These are phyloP conservation scores for Candida palmyrensis DNA, from an alignment of 805 yeast species.

Conservation along the genomic window DNA sequence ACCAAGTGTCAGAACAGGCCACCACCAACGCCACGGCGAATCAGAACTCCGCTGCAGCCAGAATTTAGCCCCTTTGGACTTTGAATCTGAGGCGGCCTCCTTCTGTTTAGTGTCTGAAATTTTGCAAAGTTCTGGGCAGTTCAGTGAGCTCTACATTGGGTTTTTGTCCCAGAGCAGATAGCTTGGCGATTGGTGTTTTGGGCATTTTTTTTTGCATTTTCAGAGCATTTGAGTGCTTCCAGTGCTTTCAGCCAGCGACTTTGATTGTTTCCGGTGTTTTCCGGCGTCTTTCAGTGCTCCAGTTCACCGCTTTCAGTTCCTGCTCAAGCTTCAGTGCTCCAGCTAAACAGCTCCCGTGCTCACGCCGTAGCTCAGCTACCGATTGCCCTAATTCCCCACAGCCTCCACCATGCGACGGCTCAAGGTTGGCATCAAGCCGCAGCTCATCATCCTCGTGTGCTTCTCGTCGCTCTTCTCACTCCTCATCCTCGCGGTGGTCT, in stretches of 20 bases:
- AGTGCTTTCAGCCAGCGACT: neutral
- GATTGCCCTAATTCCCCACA: neutral
- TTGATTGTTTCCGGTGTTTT: neutral
- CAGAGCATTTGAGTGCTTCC: neutral
- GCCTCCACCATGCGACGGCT: conserved; percentile 26
- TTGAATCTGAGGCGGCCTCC: too few relatives aligned
- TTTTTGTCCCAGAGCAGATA: too few relatives aligned
- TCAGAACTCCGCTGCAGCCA: too few relatives aligned
- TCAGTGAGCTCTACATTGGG: too few relatives aligned
- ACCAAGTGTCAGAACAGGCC: too few relatives aligned
- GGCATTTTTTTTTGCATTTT: neutral
- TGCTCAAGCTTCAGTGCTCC: conserved; percentile 1
- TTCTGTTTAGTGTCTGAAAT: too few relatives aligned
- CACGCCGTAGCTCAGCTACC: neutral
- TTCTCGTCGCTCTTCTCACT: conserved; percentile 67
- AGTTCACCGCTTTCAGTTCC: neutral
- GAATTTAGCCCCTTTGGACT: too few relatives aligned
- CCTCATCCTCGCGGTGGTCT: conserved; percentile 66
- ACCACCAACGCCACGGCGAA: too few relatives aligned
- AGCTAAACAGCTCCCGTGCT: neutral
- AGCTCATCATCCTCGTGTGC: conserved; percentile 66
- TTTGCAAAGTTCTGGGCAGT: too few relatives aligned
- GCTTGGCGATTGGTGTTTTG: too few relatives aligned
- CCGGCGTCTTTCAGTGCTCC: neutral
- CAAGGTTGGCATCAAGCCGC: conserved; percentile 67